Conservation (phyloP, 1,139 yeast genomes). For the Kurtzmaniella quercitrusa region DNA sequence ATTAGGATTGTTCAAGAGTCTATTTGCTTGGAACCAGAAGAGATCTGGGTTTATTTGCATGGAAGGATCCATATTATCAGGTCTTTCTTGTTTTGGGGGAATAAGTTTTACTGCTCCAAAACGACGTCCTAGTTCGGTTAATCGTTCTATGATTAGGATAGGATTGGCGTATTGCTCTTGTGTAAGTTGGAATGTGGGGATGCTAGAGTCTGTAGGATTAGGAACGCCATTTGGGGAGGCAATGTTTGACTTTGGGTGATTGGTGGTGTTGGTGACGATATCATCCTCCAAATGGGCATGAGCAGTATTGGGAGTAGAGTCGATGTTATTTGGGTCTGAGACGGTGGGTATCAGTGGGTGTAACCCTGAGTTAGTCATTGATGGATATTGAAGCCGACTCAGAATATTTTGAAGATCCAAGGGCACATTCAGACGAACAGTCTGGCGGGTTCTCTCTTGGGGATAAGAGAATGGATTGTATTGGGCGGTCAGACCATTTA, state of each 20-base stretch:
- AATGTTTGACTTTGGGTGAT: neutral
- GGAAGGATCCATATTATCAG: slow-evolving; percentile 35
- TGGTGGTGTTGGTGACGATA: too few relatives aligned
- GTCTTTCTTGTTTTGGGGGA: slow-evolving; percentile 38
- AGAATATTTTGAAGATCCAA: slow-evolving; percentile 31
- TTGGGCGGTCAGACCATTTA: slow-evolving; percentile 27
- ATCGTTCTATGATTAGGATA: slow-evolving; percentile 44
- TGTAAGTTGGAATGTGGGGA: slow-evolving; percentile 47
- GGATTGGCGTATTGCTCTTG: slow-evolving; percentile 48
- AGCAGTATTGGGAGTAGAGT: slow-evolving; percentile 7
- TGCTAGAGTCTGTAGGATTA: slow-evolving; percentile 19
- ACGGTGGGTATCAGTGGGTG: neutral
- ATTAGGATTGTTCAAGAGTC: slow-evolving; percentile 24
- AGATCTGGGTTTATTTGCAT: slow-evolving; percentile 35
- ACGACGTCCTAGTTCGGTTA: slow-evolving; percentile 38
- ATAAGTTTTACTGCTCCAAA: slow-evolving; percentile 73
- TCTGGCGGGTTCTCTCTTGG: slow-evolving; percentile 38
- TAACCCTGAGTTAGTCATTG: slow-evolving; percentile 8
- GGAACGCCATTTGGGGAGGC: slow-evolving; percentile 9
- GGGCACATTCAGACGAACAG: slow-evolving; percentile 35
- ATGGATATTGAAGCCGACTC: slow-evolving; percentile 14
- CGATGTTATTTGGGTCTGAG: neutral
- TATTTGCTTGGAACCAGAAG: slow-evolving; percentile 54
- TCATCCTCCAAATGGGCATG: slow-evolving; percentile 8
- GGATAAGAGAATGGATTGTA: slow-evolving; percentile 42